These are phyloP conservation scores for Sclerotinia spermophila DNA, from an alignment of 2,329 filamentous ascomycete genomes.

Conservation along the genomic window DNA sequence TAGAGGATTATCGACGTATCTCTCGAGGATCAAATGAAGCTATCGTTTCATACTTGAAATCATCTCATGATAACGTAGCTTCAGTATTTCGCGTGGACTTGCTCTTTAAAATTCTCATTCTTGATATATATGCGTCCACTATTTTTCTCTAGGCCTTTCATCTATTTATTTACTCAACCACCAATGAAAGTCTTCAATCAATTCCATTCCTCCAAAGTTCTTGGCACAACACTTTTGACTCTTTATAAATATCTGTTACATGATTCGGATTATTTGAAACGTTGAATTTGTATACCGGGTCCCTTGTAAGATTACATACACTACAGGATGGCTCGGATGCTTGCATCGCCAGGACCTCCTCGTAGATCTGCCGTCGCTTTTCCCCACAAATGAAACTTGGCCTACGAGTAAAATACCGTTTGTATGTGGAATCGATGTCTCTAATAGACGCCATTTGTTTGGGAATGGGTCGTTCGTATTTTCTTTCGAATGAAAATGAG, in stretches of 20 bases:
- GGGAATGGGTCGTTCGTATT: not conserved
- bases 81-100: not conserved
- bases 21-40: not conserved
- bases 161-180: not conserved
- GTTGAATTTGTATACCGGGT: not conserved
- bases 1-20: not conserved
- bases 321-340: not conserved
- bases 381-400: not conserved
- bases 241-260: not conserved
- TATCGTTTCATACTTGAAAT: not conserved
- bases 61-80: not conserved
- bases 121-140: not conserved
- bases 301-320: not conserved
- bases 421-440: not conserved
- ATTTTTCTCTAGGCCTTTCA: not conserved
- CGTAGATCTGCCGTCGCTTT: not conserved
- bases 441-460: not conserved
- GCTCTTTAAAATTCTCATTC: too few relatives aligned
- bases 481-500: not conserved
- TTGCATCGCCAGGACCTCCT: not conserved
- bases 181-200: not conserved
- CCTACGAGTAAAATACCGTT: not conserved
- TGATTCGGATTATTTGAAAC: constrained; percentile 8
- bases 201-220: not conserved
- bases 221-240: too few relatives aligned